Evolutionary conservation across 148 eudicot genomes (phyloP), one percentile per base, ranked within the genome.

Genomic region (Silene conica): DNA sequence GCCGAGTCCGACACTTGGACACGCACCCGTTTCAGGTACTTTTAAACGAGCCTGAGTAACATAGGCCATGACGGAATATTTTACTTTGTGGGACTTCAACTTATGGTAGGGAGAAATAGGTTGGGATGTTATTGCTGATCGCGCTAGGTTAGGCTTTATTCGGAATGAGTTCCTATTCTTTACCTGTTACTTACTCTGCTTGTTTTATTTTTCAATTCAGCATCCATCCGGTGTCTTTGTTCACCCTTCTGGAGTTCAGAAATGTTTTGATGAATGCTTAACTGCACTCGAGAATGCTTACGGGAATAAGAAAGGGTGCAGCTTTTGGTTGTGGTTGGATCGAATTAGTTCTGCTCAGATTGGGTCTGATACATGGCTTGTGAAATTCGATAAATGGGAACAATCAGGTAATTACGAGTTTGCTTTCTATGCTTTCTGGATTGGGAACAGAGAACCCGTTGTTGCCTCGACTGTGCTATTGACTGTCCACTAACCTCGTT

Each of bases 321-420:
- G 56, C 34, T 88, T 77, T 65, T 65, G 80, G 26, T 80, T 83
- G 57, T 88, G 92, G 89, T 77, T 88, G 69, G 91, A 87, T 80
- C 84, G 72, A 45, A 83, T 85, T 63, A 83, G 80, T 31, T 80
- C 86, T 61, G 63, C 78, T 25, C 85, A 84, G 79, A 78, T 88
- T 76, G 89, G 84, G 71, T 82, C 83, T 13, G 85, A 86, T 67
- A 78, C 85, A 67, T 88, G 92, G 92, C 68, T 84, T 31, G 88
- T 88, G 70, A 86, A 77, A 68, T 86, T 85, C 69, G 80, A 86
- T 71, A 86, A 85, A 76, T 86, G 89, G 89, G 90, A 88, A 78
- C 82, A 26, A 43, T 81, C 79, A 63, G 88, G 92, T 88, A 65
- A 52, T 48, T 68, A 3, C 3, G 28, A 1, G 14, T 10, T 21